Evolutionary conservation across 2,329 filamentous ascomycete genomes (phyloP).

Genomic region (Aspergillus sp.): DNA sequence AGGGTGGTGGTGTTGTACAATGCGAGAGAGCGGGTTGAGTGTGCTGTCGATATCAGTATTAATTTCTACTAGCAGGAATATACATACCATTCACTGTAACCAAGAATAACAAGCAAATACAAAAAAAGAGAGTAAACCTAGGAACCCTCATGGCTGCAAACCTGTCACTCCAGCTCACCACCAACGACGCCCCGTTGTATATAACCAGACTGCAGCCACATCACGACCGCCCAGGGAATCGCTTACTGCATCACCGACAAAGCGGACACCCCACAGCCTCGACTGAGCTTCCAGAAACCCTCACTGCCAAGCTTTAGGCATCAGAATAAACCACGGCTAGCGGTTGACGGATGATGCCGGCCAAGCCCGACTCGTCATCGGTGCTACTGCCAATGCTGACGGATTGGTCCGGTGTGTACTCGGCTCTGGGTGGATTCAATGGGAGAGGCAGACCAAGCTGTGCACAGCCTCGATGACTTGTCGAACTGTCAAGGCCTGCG

Average conservation of each 20-base stretch:
- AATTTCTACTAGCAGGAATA: too few species aligned
- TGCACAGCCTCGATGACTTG: background rate
- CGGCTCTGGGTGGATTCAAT: background rate
- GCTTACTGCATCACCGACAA: background rate
- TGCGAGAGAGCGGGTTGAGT: constrained; percentile 3
- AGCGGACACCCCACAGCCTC: background rate
- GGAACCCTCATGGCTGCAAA: background rate
- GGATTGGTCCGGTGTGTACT: background rate
- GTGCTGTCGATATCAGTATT: background rate
- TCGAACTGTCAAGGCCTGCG: background rate
- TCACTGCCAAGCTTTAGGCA: background rate
- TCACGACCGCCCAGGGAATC: background rate
- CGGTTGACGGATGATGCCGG: background rate
- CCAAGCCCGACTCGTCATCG: background rate
- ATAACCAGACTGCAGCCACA: background rate
- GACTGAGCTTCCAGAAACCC: background rate
- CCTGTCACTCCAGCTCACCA: background rate
- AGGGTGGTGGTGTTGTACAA: background rate
- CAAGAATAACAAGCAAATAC: background rate
- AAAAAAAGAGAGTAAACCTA: background rate
- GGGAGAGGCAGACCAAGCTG: background rate
- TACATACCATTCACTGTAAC: background rate
- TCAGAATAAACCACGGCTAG: background rate
- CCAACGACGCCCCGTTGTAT: background rate
- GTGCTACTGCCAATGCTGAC: background rate